These are phyloP conservation scores for Quercus lobata DNA, from an alignment of 331 rosid species.

Conservation along the genomic window DNA sequence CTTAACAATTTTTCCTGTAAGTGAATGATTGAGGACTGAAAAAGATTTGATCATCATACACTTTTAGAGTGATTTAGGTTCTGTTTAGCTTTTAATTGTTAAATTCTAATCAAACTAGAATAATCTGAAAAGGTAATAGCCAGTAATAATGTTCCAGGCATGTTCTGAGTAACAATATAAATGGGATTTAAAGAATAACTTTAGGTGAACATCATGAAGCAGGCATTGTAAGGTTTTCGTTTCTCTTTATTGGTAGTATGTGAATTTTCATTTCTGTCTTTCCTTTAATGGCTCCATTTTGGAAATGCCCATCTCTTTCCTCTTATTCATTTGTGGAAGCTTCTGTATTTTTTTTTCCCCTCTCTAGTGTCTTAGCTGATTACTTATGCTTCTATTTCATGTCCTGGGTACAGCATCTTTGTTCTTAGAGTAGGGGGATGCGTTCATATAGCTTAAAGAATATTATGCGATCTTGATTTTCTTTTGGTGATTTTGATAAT, in stretches of 20 bases:
- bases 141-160: not conserved
- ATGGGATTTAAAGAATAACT: not conserved
- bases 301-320: not conserved
- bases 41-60: not conserved
- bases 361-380: not conserved
- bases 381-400: not conserved
- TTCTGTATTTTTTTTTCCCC: not conserved
- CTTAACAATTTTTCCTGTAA: not conserved
- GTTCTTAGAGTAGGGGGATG: too few species aligned
- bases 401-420: not conserved
- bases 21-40: too few species aligned
- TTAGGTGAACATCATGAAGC: not conserved
- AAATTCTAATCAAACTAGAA: not conserved
- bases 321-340: not conserved
- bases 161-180: not conserved
- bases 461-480: not conserved
- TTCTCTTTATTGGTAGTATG: too few species aligned
- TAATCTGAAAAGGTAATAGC: not conserved
- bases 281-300: too few species aligned
- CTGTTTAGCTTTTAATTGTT: not conserved
- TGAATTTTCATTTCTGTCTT: too few species aligned
- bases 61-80: not conserved
- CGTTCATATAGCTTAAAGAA: not conserved
- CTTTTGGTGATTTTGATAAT: not conserved
- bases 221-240: not conserved